phyloP scores from a whole-genome alignment of 768 basidiomycete species.

The Leccinum barrowsii region DNA sequence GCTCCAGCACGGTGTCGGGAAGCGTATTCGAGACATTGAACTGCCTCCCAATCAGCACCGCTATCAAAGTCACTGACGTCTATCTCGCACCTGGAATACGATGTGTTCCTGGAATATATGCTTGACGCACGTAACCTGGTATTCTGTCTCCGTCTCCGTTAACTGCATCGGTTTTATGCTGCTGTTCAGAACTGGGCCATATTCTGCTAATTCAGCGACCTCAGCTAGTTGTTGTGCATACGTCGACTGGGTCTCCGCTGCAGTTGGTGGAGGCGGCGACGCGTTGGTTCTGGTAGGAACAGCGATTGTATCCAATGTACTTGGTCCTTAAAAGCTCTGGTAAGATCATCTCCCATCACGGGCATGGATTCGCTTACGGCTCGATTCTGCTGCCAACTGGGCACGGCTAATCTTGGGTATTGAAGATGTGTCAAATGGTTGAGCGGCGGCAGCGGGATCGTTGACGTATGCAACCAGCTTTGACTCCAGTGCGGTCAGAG shows the following conservation, averaged over 20 bases:
- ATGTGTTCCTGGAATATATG: constrained; percentile 94
- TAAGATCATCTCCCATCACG: constrained; percentile 11
- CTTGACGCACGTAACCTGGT: constrained; percentile 94
- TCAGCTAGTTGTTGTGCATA: constrained; percentile 84
- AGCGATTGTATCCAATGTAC: constrained; percentile 80
- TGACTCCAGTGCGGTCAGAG: constrained; percentile 82
- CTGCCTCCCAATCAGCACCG: constrained; percentile 37
- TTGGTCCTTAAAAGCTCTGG: constrained; percentile 57
- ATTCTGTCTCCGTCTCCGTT: constrained; percentile 97
- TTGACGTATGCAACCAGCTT: constrained; percentile 94
- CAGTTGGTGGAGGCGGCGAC: constrained; percentile 70
- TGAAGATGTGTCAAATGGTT: constrained; percentile 78
- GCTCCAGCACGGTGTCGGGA: constrained; percentile 91
- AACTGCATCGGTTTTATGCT: constrained; percentile 73
- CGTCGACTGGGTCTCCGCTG: constrained; percentile 83
- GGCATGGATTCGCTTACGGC: constrained; percentile 51
- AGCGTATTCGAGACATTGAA: constrained; percentile 98
- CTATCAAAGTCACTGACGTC: not conserved
- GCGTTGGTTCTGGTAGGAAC: constrained; percentile 60
- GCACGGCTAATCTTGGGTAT: constrained; percentile 94
- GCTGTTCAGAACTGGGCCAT: constrained; percentile 88
- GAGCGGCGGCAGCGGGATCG: constrained; percentile 62
- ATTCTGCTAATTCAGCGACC: constrained; percentile 80
- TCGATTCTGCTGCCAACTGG: constrained; percentile 85
- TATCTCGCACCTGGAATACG: constrained; percentile 83